These are phyloP conservation scores for Adansonia madagascariensis DNA, from an alignment of 441 rosid genomes.

Conservation along the genomic window DNA sequence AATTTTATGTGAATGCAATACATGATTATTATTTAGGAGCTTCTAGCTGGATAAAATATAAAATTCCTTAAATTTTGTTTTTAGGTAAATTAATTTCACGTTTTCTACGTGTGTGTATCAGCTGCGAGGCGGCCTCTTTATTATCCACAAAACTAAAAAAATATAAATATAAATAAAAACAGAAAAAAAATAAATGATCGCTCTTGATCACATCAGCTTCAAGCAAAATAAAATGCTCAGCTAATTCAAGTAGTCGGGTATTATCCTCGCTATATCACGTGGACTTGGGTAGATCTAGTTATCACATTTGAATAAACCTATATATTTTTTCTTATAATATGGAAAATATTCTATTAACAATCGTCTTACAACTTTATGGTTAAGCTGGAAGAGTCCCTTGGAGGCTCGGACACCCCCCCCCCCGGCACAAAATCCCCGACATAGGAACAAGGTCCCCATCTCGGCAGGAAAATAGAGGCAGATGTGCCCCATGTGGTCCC, in stretches of 20 bases:
- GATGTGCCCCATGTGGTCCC: constrained; percentile 37
- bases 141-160: too few species aligned
- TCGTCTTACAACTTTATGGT: neutral
- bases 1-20: too few species aligned
- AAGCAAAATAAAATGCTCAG: too few species aligned
- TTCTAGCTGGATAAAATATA: neutral
- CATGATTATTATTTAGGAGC: too few species aligned
- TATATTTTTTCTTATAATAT: neutral
- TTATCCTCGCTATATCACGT: neutral
- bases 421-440: too few species aligned
- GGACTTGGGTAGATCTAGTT: neutral
- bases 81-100: neutral
- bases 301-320: neutral
- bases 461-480: neutral
- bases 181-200: neutral
- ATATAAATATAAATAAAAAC: neutral
- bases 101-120: neutral
- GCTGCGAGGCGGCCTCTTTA: neutral
- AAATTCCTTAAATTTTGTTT: neutral
- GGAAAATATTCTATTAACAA: neutral
- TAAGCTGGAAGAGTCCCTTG: neutral
- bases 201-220: too few species aligned
- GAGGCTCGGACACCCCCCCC: too few species aligned
- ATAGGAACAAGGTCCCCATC: neutral
- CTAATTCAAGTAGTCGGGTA: too few species aligned